Evolutionary conservation across 2,329 filamentous ascomycete species (phyloP).

Genomic region (Verticillium nubilum): DNA sequence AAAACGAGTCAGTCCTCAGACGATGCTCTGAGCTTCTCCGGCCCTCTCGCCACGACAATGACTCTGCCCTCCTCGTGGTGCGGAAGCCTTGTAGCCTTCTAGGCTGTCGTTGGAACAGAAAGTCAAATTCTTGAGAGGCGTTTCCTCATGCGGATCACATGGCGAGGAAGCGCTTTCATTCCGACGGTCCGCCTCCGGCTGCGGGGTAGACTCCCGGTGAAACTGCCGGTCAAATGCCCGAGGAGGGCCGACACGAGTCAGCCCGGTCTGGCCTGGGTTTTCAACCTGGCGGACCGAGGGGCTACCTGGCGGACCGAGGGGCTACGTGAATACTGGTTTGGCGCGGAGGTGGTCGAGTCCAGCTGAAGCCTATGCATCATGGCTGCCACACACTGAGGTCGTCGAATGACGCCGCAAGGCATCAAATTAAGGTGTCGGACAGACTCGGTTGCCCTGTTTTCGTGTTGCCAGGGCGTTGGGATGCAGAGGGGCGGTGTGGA

Average conservation of each 20-base stretch:
- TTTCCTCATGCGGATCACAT: not conserved
- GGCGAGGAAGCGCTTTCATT: not conserved
- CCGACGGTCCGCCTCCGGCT: not conserved
- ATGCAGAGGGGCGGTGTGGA: not conserved
- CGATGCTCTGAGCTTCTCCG: not conserved
- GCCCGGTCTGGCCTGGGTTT: not conserved
- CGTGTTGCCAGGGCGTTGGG: not conserved
- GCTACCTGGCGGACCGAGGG: too few relatives aligned
- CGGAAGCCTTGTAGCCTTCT: not conserved
- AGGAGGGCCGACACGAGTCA: not conserved
- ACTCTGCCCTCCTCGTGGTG: not conserved
- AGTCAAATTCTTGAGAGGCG: not conserved
- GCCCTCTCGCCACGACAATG: not conserved
- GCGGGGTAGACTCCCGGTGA: not conserved
- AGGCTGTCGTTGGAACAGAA: not conserved
- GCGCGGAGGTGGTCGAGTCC: not conserved
- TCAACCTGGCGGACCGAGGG: too few relatives aligned
- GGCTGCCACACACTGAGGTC: not conserved
- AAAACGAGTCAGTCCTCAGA: not conserved
- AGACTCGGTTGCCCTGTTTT: not conserved
- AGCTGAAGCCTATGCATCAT: not conserved
- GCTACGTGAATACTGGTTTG: not conserved
- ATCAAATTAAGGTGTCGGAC: not conserved
- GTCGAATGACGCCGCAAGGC: not conserved
- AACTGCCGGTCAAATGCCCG: not conserved